These are phyloP conservation scores for Lactifluus pinguis DNA, from an alignment of 768 basidiomycete genomes.

Conservation along the genomic window DNA sequence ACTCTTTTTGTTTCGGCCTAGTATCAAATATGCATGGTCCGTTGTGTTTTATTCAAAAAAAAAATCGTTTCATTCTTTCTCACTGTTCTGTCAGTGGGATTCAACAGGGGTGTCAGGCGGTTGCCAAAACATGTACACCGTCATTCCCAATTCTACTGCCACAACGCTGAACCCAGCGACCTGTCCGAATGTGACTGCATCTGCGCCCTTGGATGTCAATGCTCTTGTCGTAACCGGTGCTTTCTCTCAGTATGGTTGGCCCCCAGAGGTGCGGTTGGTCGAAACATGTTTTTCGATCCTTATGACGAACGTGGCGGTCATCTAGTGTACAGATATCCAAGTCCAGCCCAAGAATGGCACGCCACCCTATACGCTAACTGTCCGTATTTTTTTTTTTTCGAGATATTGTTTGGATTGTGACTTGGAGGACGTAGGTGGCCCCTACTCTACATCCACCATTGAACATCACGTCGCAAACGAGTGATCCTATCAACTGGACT, in stretches of 20 bases:
- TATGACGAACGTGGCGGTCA: not conserved
- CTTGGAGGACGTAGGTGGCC: slow-evolving; percentile 34
- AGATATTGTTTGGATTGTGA: not conserved
- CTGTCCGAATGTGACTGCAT: slow-evolving; percentile 44
- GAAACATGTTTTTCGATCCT: not conserved
- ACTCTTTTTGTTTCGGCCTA: slow-evolving; percentile 19
- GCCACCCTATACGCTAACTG: slow-evolving; percentile 50
- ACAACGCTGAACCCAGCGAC: slow-evolving; percentile 29
- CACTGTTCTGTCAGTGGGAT: slow-evolving; percentile 37
- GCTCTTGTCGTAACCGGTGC: slow-evolving; percentile 39
- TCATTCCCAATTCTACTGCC: slow-evolving; percentile 35
- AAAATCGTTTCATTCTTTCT: not conserved
- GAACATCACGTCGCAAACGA: slow-evolving; percentile 41
- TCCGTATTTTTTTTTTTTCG: slow-evolving; percentile 23
- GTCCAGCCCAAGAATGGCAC: slow-evolving; percentile 48
- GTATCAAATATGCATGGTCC: slow-evolving; percentile 65
- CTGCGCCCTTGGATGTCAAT: slow-evolving; percentile 35
- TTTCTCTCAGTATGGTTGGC: slow-evolving; percentile 52
- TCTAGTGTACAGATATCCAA: slow-evolving; percentile 49
- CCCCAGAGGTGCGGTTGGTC: slow-evolving; percentile 35
- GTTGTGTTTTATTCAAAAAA: not conserved
- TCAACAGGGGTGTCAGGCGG: slow-evolving; percentile 49
- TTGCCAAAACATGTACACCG: slow-evolving; percentile 49
- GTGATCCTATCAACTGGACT: slow-evolving; percentile 47
- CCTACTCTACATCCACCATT: slow-evolving; percentile 53